A percentile compares a stretch with the other conserved stretches of the same genome.
phyloP scores from a whole-genome alignment of 164 flowering plant species.

The Tetracentron sinense region DNA sequence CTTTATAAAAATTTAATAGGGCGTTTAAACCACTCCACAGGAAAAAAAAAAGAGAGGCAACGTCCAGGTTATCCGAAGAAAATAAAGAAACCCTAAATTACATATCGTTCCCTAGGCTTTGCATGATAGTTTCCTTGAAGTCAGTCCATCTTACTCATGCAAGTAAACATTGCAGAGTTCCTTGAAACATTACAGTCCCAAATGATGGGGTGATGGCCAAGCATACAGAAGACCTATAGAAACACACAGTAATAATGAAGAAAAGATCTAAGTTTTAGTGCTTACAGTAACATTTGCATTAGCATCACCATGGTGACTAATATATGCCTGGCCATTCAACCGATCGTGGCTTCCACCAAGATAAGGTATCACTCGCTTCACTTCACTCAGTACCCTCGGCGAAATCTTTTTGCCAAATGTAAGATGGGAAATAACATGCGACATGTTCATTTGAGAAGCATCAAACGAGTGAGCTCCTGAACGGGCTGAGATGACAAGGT shows the following conservation, averaged over 20 bases:
- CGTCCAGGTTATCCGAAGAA: too few species aligned
- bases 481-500: constrained; percentile 82
- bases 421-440: constrained; percentile 74
- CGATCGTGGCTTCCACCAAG: constrained; percentile 72
- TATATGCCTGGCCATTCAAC: constrained; percentile 58
- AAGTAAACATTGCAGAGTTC: too few species aligned
- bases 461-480: constrained; percentile 93
- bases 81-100: too few species aligned
- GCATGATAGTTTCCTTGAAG: too few species aligned
- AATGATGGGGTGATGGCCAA: background rate
- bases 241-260: background rate
- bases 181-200: background rate
- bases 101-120: too few species aligned
- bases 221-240: background rate
- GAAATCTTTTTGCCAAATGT: constrained; percentile 75
- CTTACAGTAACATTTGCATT: constrained; percentile 90
- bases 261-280: background rate
- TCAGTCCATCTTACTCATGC: background rate
- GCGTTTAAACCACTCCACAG: too few species aligned
- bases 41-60: too few species aligned
- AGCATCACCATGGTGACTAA: constrained; percentile 50
- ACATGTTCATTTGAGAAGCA: constrained; percentile 88
- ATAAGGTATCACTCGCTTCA: constrained; percentile 64
- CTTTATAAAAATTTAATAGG: too few species aligned
- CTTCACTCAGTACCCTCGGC: constrained; percentile 55